Evolutionary conservation across 1,139 yeast genomes (phyloP), one percentile per base, ranked within the genome.

Genomic region (Pichia cactophila): DNA sequence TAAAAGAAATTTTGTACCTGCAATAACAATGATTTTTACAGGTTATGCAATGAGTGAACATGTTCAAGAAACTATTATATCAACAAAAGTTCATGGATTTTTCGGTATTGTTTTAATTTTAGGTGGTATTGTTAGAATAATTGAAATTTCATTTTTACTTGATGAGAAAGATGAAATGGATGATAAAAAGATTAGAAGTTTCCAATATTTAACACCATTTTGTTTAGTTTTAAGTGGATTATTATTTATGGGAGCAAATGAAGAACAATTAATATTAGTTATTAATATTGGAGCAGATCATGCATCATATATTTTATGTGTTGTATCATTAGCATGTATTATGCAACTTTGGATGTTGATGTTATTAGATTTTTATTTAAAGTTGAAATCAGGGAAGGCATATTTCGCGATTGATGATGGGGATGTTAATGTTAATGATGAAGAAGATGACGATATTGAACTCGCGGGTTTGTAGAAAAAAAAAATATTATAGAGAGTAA

Each of bases 1-100:
- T 33, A 70, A 69, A 50, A 75, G 97, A 55, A 78, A 86, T 43
- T 86, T 83, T 60, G 69, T 90, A 37, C 97, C 97, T 4, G 83
- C 95, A 0, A 59, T 88, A 41, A 77, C 92, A 45, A 76, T 90
- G 57, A 78, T 89, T 10, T 83, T 84, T 62, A 90, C 97, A 0
- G 97, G 97, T 1, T 90, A 88, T 77, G 86, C 96, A 39, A 90
- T 90, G 97, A 77, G 90, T 45, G 84, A 87, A 58, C 97, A 90
- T 67, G 75, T 78, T 2, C 97, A 90, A 67, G 77, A 79, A 52
- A 69, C 86, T 58, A 73, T 65, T 52, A 79, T 89, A 28, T 84
- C 95, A 42, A 88, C 96, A 4, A 83, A 86, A 64, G 90, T 90
- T 39, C 97, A 90, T 63, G 80, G 80, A 16, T 75, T 89, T 69